These are phyloP conservation scores for Candida nonsorbophila DNA, from an alignment of 805 yeast species.

Conservation along the genomic window DNA sequence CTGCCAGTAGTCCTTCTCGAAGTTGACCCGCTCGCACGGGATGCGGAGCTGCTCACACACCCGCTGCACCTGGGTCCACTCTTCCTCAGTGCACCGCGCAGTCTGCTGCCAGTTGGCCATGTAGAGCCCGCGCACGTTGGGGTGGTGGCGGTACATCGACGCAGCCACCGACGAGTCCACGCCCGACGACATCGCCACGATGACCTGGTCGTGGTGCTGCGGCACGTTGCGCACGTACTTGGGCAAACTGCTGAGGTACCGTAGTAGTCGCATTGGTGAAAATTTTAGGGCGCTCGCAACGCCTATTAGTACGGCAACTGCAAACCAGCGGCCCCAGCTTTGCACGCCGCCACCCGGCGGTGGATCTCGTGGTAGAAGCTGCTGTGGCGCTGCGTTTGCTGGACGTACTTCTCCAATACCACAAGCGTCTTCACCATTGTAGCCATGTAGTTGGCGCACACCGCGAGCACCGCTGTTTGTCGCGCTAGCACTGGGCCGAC, in stretches of 20 bases:
- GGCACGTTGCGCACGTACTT: no score
- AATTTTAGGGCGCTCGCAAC: no score
- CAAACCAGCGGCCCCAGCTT: no score
- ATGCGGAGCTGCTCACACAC: conserved; percentile 60
- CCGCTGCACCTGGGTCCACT: conserved; percentile 77
- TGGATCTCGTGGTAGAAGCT: no score
- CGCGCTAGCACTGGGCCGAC: conserved; percentile 2
- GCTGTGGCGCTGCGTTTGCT: no score
- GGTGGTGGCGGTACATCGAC: conserved; percentile 48
- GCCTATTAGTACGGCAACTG: no score
- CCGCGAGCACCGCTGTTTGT: conserved; percentile 1
- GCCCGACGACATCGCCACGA: conserved; percentile 94
- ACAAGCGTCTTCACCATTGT: conserved; percentile 4
- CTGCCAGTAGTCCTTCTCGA: conserved; percentile 90
- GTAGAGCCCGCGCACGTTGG: conserved; percentile 72
- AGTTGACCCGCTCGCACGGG: conserved; percentile 70
- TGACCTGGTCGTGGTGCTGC: conserved; percentile 48
- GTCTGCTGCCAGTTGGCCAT: conserved; percentile 89
- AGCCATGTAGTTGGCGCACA: conserved; percentile 2
- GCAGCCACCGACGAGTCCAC: conserved; percentile 94
- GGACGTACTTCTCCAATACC: conserved; percentile 7
- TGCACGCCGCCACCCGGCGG: no score
- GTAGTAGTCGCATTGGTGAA: no score
- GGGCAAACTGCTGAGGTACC: no score
- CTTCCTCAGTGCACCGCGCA: conserved; percentile 72